Evolutionary conservation across 202 grass and related monocot species (phyloP).

Genomic region (Panicum virgatum): DNA sequence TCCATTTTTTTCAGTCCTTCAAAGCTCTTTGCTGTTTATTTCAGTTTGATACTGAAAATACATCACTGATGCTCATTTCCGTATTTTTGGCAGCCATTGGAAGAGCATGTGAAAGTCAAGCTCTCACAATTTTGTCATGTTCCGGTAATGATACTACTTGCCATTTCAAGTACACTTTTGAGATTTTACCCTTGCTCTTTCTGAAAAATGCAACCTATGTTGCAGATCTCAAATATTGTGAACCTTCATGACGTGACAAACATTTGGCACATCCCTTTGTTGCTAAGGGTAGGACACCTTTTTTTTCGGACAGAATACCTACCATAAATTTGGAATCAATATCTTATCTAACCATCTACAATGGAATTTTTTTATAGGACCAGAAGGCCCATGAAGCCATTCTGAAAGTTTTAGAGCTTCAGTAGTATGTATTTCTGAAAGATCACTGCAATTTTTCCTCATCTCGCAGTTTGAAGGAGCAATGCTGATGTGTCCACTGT

Average conservation of each 20-base stretch:
- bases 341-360: slow-evolving; percentile 40
- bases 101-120: slow-evolving; percentile 83
- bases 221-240: slow-evolving; percentile 75
- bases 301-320: not conserved
- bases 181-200: slow-evolving; percentile 30
- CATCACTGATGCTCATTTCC: slow-evolving; percentile 1
- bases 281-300: slow-evolving; percentile 71
- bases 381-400: slow-evolving; percentile 97
- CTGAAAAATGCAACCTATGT: slow-evolving; percentile 38
- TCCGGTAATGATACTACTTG: slow-evolving; percentile 57
- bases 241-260: slow-evolving; percentile 89
- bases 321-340: slow-evolving; percentile 14
- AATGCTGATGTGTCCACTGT: slow-evolving; percentile 19
- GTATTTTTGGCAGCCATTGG: slow-evolving; percentile 58
- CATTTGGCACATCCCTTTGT: slow-evolving; percentile 97
- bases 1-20: slow-evolving; percentile 34
- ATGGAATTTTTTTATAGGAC: slow-evolving; percentile 53
- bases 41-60: slow-evolving; percentile 9
- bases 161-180: slow-evolving; percentile 22
- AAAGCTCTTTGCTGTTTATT: slow-evolving; percentile 4
- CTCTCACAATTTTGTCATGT: slow-evolving; percentile 96
- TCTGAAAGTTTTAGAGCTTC: slow-evolving; percentile 86
- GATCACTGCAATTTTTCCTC: slow-evolving; percentile 16
- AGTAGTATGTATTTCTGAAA: slow-evolving; percentile 55
- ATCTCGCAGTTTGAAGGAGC: slow-evolving; percentile 38